phyloP scores from a whole-genome alignment of 768 basidiomycete species.

The Rhizopogon vulgaris region DNA sequence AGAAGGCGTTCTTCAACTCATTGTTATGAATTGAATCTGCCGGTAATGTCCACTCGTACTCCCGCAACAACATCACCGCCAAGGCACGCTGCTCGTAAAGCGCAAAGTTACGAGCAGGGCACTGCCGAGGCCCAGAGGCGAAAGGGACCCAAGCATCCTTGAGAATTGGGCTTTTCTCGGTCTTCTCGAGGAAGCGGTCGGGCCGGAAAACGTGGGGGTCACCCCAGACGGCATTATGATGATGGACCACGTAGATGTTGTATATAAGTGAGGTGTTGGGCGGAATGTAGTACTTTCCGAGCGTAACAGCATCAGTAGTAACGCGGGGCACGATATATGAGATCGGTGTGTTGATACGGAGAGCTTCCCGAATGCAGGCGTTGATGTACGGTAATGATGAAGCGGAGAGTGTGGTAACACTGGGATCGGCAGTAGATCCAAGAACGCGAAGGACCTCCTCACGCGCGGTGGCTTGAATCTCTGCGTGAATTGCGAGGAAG shows the following conservation, averaged over 20 bases:
- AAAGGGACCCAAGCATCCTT: slow-evolving; percentile 24
- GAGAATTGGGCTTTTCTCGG: not conserved
- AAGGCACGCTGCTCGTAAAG: slow-evolving; percentile 29
- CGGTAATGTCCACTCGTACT: slow-evolving; percentile 31
- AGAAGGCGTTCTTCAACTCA: slow-evolving; percentile 27
- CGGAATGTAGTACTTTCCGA: slow-evolving; percentile 29
- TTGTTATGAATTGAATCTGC: slow-evolving; percentile 18
- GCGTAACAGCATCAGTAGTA: not conserved
- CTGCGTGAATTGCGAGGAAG: slow-evolving; percentile 31
- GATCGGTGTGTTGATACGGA: slow-evolving; percentile 29
- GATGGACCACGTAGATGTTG: slow-evolving; percentile 28
- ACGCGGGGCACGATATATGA: slow-evolving; percentile 18
- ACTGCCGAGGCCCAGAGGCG: slow-evolving; percentile 28
- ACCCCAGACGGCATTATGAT: slow-evolving; percentile 21
- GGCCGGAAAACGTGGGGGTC: slow-evolving; percentile 26
- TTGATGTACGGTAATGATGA: slow-evolving; percentile 23
- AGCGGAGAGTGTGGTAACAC: slow-evolving; percentile 20
- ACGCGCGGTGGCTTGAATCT: slow-evolving; percentile 30
- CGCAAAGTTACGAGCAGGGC: slow-evolving; percentile 25
- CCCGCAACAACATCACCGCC: slow-evolving; percentile 26
- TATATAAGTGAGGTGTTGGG: slow-evolving; percentile 24
- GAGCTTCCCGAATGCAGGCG: slow-evolving; percentile 35
- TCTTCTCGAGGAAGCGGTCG: slow-evolving; percentile 20
- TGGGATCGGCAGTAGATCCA: slow-evolving; percentile 23
- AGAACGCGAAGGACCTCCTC: slow-evolving; percentile 30